These are phyloP conservation scores for Terfezia boudieri DNA, from an alignment of 495 filamentous ascomycete species.

Conservation along the genomic window DNA sequence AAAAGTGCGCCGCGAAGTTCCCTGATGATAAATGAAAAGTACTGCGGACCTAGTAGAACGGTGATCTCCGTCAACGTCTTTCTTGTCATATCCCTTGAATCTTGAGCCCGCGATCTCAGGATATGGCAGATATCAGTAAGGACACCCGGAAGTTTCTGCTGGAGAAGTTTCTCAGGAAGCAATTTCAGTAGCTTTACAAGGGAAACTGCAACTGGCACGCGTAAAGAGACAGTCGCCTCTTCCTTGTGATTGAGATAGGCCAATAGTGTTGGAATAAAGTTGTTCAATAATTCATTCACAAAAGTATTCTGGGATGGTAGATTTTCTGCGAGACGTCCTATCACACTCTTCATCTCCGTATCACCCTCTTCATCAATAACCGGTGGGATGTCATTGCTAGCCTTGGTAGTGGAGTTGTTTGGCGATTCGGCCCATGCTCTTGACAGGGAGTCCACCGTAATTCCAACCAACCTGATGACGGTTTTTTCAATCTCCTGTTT, in stretches of 20 bases:
- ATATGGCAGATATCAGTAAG: slow-evolving; percentile 84
- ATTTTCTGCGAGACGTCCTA: slow-evolving; percentile 30
- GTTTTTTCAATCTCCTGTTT: slow-evolving; percentile 73
- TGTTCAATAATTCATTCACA: slow-evolving; percentile 45
- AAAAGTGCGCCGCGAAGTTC: slow-evolving; percentile 64
- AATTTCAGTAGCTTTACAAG: slow-evolving; percentile 65
- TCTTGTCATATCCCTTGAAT: slow-evolving; percentile 71
- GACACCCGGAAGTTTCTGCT: slow-evolving; percentile 51
- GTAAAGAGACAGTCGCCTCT: slow-evolving; percentile 72
- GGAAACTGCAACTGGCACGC: slow-evolving; percentile 69
- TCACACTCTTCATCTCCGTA: neutral
- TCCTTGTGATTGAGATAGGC: slow-evolving; percentile 83
- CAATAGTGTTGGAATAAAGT: slow-evolving; percentile 51
- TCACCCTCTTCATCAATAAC: slow-evolving; percentile 21
- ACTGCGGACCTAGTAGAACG: slow-evolving; percentile 50
- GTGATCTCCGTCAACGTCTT: slow-evolving; percentile 71
- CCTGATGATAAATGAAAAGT: slow-evolving; percentile 81
- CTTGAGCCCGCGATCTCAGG: slow-evolving; percentile 66
- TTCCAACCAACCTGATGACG: slow-evolving; percentile 58
- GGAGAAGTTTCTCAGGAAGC: slow-evolving; percentile 47
- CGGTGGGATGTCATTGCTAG: slow-evolving; percentile 17
- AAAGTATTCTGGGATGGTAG: slow-evolving; percentile 50
- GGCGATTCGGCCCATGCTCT: slow-evolving; percentile 12
- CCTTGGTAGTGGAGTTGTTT: slow-evolving; percentile 26
- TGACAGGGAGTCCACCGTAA: slow-evolving; percentile 51